Conservation (phyloP, 345 rosid genomes). For the Gynandropsis gynandra region DNA sequence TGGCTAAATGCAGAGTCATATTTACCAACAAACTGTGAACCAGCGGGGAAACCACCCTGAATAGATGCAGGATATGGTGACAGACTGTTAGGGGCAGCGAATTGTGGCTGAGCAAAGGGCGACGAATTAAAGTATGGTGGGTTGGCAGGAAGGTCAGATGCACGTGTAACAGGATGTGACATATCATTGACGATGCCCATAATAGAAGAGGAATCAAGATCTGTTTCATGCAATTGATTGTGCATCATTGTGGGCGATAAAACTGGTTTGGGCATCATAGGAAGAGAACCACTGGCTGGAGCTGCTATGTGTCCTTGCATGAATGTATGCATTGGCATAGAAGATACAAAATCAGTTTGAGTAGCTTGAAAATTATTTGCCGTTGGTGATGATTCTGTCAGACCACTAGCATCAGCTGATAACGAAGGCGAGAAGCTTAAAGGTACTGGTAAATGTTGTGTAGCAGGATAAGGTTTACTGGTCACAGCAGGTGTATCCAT, state of each 20-base stretch:
- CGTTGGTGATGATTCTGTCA: slow-evolving; percentile 16
- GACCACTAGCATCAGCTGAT: slow-evolving; percentile 18
- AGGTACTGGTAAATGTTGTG: slow-evolving; percentile 30
- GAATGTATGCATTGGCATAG: slow-evolving; percentile 15
- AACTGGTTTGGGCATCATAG: slow-evolving; percentile 8
- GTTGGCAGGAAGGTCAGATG: not conserved
- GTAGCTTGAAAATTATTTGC: slow-evolving; percentile 21
- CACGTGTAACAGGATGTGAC: not conserved
- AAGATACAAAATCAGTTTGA: slow-evolving; percentile 17
- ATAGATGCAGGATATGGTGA: not conserved
- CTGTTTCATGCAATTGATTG: slow-evolving; percentile 11
- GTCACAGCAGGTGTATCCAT: slow-evolving; percentile 25
- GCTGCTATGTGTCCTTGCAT: slow-evolving; percentile 23
- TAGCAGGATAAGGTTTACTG: slow-evolving; percentile 15
- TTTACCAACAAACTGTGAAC: slow-evolving; percentile 18
- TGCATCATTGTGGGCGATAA: slow-evolving; percentile 23
- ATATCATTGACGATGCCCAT: slow-evolving; percentile 17
- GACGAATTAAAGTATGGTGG: not conserved
- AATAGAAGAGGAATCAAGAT: slow-evolving; percentile 12
- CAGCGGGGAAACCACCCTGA: slow-evolving; percentile 19
- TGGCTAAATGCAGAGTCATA: slow-evolving; percentile 15
- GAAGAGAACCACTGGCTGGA: slow-evolving; percentile 7
- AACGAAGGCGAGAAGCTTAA: slow-evolving; percentile 11
- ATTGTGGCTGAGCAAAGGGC: slow-evolving; percentile 11
- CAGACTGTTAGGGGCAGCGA: slow-evolving; percentile 6